Percentiles rank a stretch among this genome's conserved stretches.
Evolutionary conservation across 2,329 filamentous ascomycete species (phyloP).

Genomic region (Diplodia corticola): DNA sequence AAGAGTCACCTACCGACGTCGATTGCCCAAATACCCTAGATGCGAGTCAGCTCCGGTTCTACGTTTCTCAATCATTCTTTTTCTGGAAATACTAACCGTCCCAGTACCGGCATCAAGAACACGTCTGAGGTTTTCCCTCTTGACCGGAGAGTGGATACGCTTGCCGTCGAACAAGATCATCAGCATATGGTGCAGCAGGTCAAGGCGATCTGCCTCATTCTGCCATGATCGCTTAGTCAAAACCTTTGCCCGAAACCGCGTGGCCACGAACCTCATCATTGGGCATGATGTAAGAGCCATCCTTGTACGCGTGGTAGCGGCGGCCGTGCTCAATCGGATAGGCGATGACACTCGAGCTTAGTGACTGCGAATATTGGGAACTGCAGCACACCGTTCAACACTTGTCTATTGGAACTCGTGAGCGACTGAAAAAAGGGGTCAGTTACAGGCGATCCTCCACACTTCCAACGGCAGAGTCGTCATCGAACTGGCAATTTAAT

Average conservation of each 20-base stretch:
- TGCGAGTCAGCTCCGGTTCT: neutral
- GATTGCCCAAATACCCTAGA: slow-evolving; percentile 32
- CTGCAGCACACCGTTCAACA: neutral
- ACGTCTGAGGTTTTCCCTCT: slow-evolving; percentile 6
- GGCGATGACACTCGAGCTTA: slow-evolving; percentile 24
- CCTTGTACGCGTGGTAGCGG: slow-evolving; percentile 32
- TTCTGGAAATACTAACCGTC: slow-evolving; percentile 23
- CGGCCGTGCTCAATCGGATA: slow-evolving; percentile 32
- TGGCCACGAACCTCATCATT: slow-evolving; percentile 26
- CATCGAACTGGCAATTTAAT: neutral
- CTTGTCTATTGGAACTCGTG: neutral
- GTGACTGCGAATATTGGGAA: slow-evolving; percentile 4
- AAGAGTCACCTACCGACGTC: slow-evolving; percentile 26
- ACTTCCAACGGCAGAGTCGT: neutral
- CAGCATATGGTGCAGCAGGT: slow-evolving; percentile 31
- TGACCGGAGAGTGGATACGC: slow-evolving; percentile 28
- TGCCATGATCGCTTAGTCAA: neutral
- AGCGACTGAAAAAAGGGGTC: accelerated
- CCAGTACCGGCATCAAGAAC: slow-evolving; percentile 33
- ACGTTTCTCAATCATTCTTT: no score
- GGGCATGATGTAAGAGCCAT: slow-evolving; percentile 33
- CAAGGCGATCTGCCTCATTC: slow-evolving; percentile 38
- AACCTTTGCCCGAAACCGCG: neutral
- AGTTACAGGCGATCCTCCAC: neutral
- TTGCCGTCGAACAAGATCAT: slow-evolving; percentile 31